Evolutionary conservation across 179 eudicot species (phyloP).

Genomic region (Drosera spatulata): DNA sequence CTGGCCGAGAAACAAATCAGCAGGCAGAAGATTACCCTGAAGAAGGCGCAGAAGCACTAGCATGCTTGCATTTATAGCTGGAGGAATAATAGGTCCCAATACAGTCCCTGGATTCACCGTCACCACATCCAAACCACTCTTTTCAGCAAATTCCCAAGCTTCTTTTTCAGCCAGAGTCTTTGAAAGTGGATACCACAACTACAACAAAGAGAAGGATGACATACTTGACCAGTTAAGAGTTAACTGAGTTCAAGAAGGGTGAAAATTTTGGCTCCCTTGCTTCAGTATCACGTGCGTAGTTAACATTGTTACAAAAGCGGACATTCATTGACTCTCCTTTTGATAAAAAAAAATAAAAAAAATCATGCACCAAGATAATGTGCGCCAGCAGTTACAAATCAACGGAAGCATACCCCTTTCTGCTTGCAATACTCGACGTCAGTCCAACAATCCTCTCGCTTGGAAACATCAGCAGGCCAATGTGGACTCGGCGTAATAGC

Average conservation of each 20-base stretch:
- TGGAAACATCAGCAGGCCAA: slow-evolving; percentile 60
- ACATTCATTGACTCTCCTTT: too few species aligned
- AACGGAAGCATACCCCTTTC: slow-evolving; percentile 25
- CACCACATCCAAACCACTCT: slow-evolving; percentile 64
- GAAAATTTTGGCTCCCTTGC: too few species aligned
- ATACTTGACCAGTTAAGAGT: too few species aligned
- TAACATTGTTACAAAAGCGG: too few species aligned
- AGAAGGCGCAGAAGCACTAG: slow-evolving; percentile 63
- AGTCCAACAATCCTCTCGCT: slow-evolving; percentile 78
- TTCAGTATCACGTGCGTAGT: too few species aligned
- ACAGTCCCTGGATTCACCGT: slow-evolving; percentile 86
- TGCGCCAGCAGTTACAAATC: not conserved
- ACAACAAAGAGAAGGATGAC: slow-evolving; percentile 4
- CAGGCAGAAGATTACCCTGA: slow-evolving; percentile 40
- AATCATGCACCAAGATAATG: too few species aligned
- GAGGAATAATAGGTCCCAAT: slow-evolving; percentile 79
- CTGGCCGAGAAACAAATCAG: too few species aligned
- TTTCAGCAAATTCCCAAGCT: slow-evolving; percentile 79
- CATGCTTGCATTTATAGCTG: slow-evolving; percentile 86
- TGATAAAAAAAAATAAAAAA: too few species aligned
- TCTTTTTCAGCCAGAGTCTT: slow-evolving; percentile 80
- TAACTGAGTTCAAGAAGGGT: too few species aligned
- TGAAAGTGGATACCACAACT: slow-evolving; percentile 92
- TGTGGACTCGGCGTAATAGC: slow-evolving; percentile 60
- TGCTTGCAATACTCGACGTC: slow-evolving; percentile 65